Base-by-base conservation (phyloP, 306 rosid genomes). In the Benincasa hispida region DNA sequence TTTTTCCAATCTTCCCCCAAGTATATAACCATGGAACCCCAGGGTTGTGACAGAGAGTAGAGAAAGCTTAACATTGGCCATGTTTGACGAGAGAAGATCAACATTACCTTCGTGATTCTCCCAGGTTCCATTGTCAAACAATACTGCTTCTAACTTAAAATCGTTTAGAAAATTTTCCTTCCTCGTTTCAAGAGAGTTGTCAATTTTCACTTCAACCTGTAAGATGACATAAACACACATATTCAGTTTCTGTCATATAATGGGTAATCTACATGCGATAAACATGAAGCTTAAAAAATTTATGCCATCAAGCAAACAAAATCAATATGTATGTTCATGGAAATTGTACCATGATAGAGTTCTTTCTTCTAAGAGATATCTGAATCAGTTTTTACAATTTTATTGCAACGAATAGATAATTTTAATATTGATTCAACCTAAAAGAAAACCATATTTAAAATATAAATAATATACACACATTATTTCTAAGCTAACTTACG, bases 141-240 rank as follows among this genome's bases (percentile, higher is more conserved):
- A 78, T 59, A 83, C 82, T 74, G 92, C 97, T 83, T 93, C 98
- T 70, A 90, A 82, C 22, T 78, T 84, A 78, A 79, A 90, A 87
- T 84, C 82, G 37, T 83, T 35, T 79, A 86, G 93, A 85, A 90
- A 57, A 67, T 35, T 84, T 41, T 86, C 91, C 80, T 88, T 89
- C 15, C 86, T 83, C 61, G 87, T 82, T 58, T 86, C 97, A 61
- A 22, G 62, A 50, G 92, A 87, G 81, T 87, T 88, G 80, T 93
- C 98, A 80, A 91, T 84, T 82, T 82, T 91, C 41, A 90, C 97
- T 81, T 93, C 97, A 80, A 93, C 96, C 98, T 93, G 88, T 75
- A 70, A 11, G 75, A 78, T 35, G 66, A 24, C 51, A 54, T 47
- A 76, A 84, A 41, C 57, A 81, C 24, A 32, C 19, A 34, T 11